Evolutionary conservation across 345 rosid genomes (phyloP).

Genomic region (Salix brachista): DNA sequence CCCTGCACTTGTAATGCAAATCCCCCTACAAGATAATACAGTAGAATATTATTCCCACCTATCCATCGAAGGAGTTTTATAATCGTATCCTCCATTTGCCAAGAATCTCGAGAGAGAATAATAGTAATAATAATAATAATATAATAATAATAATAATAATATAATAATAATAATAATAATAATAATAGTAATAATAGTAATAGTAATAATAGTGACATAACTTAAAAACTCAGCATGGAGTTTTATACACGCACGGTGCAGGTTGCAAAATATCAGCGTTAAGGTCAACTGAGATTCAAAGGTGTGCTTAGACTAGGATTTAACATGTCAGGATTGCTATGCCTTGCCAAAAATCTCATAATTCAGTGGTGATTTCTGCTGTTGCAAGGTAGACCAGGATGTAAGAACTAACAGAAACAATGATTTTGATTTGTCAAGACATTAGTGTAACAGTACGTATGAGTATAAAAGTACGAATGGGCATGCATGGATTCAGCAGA

Average conservation of each 20-base stretch:
- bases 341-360: neutral
- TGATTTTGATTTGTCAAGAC: too few species aligned
- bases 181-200: neutral
- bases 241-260: neutral
- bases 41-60: conserved; percentile 19
- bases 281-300: conserved; percentile 12
- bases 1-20: conserved; percentile 25
- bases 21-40: conserved; percentile 22
- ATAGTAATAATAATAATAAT: neutral
- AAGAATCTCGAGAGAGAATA: conserved; percentile 1
- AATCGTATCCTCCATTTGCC: conserved; percentile 17
- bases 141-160: neutral
- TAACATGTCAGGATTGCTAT: neutral
- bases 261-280: neutral
- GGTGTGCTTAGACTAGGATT: neutral
- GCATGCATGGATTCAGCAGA: too few species aligned
- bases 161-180: neutral
- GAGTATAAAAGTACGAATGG: too few species aligned
- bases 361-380: neutral
- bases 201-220: neutral
- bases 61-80: conserved; percentile 12
- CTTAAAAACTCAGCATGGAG: neutral
- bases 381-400: too few species aligned
- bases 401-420: too few species aligned
- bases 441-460: too few species aligned